A percentile compares a stretch with the other conserved stretches of the same genome.
These are phyloP conservation scores for Hortaea sp. DNA, from an alignment of 2,329 filamentous ascomycete species.

Conservation along the genomic window DNA sequence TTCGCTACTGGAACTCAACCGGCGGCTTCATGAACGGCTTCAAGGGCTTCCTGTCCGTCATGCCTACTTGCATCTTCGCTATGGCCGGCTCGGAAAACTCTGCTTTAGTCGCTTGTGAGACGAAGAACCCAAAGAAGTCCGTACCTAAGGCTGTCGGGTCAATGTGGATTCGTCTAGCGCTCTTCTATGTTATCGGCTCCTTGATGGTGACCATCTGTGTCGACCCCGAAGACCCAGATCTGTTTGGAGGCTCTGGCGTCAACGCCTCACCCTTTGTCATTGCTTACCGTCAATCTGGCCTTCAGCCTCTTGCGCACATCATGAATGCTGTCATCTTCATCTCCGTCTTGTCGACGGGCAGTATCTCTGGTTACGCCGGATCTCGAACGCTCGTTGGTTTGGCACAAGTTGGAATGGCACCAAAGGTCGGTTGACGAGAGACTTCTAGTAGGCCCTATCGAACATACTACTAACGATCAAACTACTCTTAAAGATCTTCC, in stretches of 20 bases:
- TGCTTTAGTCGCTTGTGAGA: slow-evolving; percentile 30
- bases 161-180: slow-evolving; percentile 4
- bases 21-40: slow-evolving; percentile 8
- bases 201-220: not conserved
- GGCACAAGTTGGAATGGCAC: slow-evolving; percentile 35
- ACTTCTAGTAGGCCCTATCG: too few species aligned
- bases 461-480: not conserved
- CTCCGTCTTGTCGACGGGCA: slow-evolving; percentile 36
- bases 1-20: slow-evolving; percentile 13
- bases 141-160: slow-evolving; percentile 4
- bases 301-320: slow-evolving; percentile 32
- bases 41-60: slow-evolving; percentile 20
- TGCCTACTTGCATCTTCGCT: slow-evolving; percentile 6
- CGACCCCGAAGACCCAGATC: slow-evolving; percentile 31
- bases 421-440: slow-evolving; percentile 15
- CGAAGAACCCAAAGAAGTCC: slow-evolving; percentile 6
- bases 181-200: slow-evolving; percentile 14
- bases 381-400: slow-evolving; percentile 37
- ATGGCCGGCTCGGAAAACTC: slow-evolving; percentile 4
- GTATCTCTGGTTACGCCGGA: slow-evolving; percentile 34
- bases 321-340: slow-evolving; percentile 42
- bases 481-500: slow-evolving; percentile 10
- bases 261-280: slow-evolving; percentile 55
- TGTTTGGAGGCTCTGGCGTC: slow-evolving; percentile 36
- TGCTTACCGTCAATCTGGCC: slow-evolving; percentile 38